Evolutionary conservation across 257 asterid species (phyloP), one percentile per base, ranked within the genome.

Genomic region (Solanum virginianum): DNA sequence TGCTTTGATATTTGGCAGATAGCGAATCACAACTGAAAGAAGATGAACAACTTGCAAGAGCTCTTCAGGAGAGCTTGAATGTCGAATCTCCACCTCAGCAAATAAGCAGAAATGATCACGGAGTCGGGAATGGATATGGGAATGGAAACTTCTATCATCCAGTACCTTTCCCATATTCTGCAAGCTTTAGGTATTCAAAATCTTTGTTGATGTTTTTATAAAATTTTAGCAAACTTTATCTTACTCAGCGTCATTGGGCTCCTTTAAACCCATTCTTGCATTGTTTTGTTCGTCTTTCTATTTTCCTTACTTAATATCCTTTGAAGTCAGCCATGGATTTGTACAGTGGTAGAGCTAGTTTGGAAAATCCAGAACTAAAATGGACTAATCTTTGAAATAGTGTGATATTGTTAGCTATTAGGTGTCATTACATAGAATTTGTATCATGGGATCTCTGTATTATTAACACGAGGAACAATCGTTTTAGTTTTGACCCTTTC

Each of bases 21-120:
- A 84, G 83, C 75, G 94, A 89, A 41, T 88, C 93, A 51, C 93
- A 92, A 89, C 72, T 93, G 80, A 89, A 93, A 81, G 94, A 93
- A 82, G 97, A 94, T 75, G 98, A 94, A 89, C 90, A 88, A 86
- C 93, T 94, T 63, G 98, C 98, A 56, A 92, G 90, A 88, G 95
- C 94, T 85, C 89, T 92, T 83, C 98, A 92, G 75, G 98, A 92
- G 87, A 93, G 98, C 86, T 86, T 93, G 92, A 89, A 87, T 77
- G 74, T 70, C 6, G 96, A 90, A 86, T 90, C 97, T 87, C 91
- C 95, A 85, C 92, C 93, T 63, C 91, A 85, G 79, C 81, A 90
- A 43, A 36, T 72, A 83, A 83, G 65, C 86, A 72, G 66, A 69
- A 87, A 74, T 63, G 70, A 77, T 39, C 63, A 79, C 62, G 88